phyloP scores from a whole-genome alignment of 352 stramenopile genomes.

The Phytophthora crassamura region DNA sequence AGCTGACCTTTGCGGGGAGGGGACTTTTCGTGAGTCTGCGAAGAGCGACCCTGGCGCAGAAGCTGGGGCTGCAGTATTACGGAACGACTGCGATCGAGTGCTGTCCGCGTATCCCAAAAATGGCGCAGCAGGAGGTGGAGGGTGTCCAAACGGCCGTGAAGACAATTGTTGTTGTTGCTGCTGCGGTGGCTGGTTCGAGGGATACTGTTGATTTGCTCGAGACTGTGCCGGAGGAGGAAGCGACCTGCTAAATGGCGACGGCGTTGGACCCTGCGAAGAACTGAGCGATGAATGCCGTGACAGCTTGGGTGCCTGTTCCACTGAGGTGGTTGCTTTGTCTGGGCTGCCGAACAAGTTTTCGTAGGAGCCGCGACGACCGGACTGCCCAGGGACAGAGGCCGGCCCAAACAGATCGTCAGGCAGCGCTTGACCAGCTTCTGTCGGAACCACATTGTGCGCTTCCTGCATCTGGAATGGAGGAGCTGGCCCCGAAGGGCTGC shows the following conservation, averaged over 20 bases:
- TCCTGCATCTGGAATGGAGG: constrained; percentile 44
- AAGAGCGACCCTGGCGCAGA: constrained; percentile 21
- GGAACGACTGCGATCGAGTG: constrained; percentile 53
- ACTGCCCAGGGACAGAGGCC: constrained; percentile 35
- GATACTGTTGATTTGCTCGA: constrained; percentile 29
- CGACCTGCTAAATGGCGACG: constrained; percentile 26
- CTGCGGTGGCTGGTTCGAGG: constrained; percentile 30
- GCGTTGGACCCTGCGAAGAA: constrained; percentile 51
- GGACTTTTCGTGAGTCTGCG: constrained; percentile 19
- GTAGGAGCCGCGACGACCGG: constrained; percentile 42
- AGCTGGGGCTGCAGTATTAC: constrained; percentile 13
- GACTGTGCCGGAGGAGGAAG: constrained; percentile 23
- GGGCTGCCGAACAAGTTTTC: constrained; percentile 57
- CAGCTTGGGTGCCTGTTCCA: constrained; percentile 16
- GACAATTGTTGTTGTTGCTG: constrained; percentile 26
- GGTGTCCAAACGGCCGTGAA: constrained; percentile 42
- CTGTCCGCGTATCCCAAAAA: constrained; percentile 72
- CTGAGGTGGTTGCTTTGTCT: constrained; percentile 14
- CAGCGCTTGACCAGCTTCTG: constrained; percentile 27
- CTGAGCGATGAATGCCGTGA: constrained; percentile 50
- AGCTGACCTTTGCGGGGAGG: constrained; percentile 25
- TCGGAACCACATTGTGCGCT: constrained; percentile 19
- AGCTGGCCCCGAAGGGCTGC: constrained; percentile 23
- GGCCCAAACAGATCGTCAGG: constrained; percentile 52
- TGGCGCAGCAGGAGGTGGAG: constrained; percentile 67